These are phyloP conservation scores for Daldinia childiae DNA, from an alignment of 495 filamentous ascomycete genomes.

Conservation along the genomic window DNA sequence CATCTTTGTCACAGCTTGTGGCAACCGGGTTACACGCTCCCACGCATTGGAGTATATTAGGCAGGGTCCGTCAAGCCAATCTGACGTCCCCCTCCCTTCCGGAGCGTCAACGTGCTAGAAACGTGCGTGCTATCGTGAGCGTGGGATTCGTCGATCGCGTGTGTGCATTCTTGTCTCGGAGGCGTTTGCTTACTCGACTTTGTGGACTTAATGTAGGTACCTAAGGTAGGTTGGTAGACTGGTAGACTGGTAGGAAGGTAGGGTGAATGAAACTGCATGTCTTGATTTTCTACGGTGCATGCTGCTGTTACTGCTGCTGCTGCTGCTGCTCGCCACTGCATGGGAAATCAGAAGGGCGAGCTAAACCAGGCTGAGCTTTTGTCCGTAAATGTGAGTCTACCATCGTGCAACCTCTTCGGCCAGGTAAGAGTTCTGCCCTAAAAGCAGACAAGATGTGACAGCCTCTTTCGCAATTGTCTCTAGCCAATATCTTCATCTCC, in stretches of 20 bases:
- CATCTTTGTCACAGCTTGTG: conserved; percentile 28
- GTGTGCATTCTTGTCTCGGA: conserved; percentile 35
- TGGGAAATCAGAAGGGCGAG: conserved; percentile 6
- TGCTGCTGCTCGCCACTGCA: conserved; percentile 7
- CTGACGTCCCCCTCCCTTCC: conserved; percentile 12
- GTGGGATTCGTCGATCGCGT: conserved; percentile 42
- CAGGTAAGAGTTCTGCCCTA: conserved; percentile 14
- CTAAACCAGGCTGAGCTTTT: conserved; percentile 31
- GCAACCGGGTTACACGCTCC: conserved; percentile 32
- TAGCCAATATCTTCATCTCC: conserved; percentile 14
- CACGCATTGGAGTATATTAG: conserved; percentile 17
- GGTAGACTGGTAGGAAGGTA: not conserved
- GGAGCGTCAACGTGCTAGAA: conserved; percentile 42
- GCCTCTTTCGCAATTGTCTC: conserved; percentile 20
- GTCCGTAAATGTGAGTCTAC: conserved; percentile 11
- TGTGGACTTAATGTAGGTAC: conserved; percentile 20
- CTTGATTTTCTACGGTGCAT: conserved; percentile 35
- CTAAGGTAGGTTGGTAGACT: not conserved
- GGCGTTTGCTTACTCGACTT: conserved; percentile 26
- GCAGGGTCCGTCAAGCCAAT: conserved; percentile 22
- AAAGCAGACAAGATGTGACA: conserved; percentile 12
- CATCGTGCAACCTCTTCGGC: conserved; percentile 30
- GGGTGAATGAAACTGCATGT: conserved; percentile 33
- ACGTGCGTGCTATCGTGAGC: conserved; percentile 41
- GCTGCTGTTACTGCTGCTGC: not conserved